phyloP scores from a whole-genome alignment of 1,284 basidiomycete species.

The Leccinum laetum region DNA sequence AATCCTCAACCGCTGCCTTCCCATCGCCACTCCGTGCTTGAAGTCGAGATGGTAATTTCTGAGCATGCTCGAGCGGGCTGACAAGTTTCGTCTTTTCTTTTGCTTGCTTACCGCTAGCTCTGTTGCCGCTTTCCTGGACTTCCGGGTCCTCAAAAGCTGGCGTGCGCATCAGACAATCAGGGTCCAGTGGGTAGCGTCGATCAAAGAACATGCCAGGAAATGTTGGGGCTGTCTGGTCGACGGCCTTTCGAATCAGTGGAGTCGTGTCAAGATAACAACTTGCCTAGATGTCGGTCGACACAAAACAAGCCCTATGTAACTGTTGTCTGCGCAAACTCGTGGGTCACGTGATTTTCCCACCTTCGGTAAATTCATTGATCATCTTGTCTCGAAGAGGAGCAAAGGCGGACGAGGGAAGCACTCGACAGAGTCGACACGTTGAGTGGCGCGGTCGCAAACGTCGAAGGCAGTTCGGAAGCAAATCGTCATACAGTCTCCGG shows the following conservation, averaged over 20 bases:
- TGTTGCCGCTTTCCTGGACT: constrained; percentile 15
- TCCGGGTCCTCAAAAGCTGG: not conserved
- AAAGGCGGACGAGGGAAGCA: constrained; percentile 59
- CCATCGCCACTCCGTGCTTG: not conserved
- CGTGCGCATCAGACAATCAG: no score
- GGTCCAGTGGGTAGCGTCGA: no score
- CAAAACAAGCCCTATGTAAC: no score
- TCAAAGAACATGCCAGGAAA: no score
- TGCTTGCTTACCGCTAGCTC: constrained; percentile 17
- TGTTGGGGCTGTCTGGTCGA: no score
- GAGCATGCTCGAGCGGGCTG: constrained; percentile 41
- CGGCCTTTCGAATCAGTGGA: no score
- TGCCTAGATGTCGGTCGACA: no score
- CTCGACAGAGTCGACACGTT: constrained; percentile 55
- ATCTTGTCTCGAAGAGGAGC: constrained; percentile 73
- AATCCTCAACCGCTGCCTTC: not conserved
- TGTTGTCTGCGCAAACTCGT: no score
- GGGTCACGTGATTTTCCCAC: no score
- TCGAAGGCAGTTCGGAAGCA: constrained; percentile 76
- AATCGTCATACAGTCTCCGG: constrained; percentile 73
- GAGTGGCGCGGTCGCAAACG: constrained; percentile 62
- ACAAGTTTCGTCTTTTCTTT: constrained; percentile 29
- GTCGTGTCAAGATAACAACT: no score
- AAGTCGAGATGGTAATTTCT: constrained; percentile 29
- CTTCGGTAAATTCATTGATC: constrained; percentile 29